Conservation (phyloP, 176 grass and related monocot species). For the Oryza nivara region DNA sequence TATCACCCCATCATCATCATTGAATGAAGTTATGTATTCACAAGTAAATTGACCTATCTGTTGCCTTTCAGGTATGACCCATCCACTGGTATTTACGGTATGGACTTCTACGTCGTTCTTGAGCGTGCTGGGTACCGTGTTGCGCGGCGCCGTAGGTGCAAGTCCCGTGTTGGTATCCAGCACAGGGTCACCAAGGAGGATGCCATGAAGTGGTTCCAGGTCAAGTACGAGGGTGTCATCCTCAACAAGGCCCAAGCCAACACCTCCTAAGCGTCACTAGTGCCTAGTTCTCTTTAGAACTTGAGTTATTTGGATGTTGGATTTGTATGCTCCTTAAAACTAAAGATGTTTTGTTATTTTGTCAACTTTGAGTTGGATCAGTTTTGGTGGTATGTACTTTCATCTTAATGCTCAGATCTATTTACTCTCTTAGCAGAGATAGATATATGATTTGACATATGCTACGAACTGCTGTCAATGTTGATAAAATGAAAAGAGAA, state of each 20-base stretch:
- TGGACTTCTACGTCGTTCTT: constrained; percentile 67
- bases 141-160: constrained; percentile 60
- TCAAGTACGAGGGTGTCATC: constrained; percentile 76
- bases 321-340: constrained; percentile 41
- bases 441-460: constrained; percentile 4
- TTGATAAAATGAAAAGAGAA: background rate
- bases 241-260: constrained; percentile 64
- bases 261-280: constrained; percentile 28
- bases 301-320: constrained; percentile 27
- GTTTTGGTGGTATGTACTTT: constrained; percentile 17
- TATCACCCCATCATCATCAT: background rate
- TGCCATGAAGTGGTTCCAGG: constrained; percentile 81
- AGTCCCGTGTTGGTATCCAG: constrained; percentile 62
- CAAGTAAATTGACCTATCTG: background rate
- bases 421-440: constrained; percentile 19
- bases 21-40: background rate
- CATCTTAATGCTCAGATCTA: background rate
- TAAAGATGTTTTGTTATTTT: constrained; percentile 37
- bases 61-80: constrained; percentile 55
- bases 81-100: constrained; percentile 68
- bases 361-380: constrained; percentile 38
- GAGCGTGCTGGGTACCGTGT: constrained; percentile 64
- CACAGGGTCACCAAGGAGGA: constrained; percentile 73
- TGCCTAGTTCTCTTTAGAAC: background rate
- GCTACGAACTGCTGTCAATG: background rate